Evolutionary conservation across 371 early-diverging fungal genomes (phyloP).

Genomic region (Syncephalis fuscata): DNA sequence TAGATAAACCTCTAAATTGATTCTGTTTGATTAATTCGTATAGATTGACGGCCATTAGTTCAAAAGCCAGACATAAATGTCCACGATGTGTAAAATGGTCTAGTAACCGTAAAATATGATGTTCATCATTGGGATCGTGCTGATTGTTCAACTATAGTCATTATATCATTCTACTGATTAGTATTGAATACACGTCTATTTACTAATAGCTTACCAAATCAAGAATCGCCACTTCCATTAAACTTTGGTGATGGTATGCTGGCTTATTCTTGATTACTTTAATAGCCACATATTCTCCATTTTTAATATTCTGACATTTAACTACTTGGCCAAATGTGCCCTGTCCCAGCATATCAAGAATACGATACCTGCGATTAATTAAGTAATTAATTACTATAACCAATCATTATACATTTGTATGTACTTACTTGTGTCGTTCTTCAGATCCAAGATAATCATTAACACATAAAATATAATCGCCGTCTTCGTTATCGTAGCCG

Average conservation of each 20-base stretch:
- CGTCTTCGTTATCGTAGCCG: constrained; percentile 84
- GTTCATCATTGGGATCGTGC: constrained; percentile 52
- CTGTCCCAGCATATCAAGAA: constrained; percentile 82
- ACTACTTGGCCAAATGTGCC: constrained; percentile 99
- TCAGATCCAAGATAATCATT: constrained; percentile 78
- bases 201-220: constrained; percentile 29
- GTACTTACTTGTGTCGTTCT: constrained; percentile 62
- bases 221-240: constrained; percentile 84
- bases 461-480: constrained; percentile 88
- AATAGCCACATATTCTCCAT: constrained; percentile 77
- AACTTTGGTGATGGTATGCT: constrained; percentile 80
- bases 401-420: background rate
- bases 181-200: too few relatives aligned
- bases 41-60: constrained; percentile 83
- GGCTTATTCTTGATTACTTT: constrained; percentile 94
- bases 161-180: too few relatives aligned
- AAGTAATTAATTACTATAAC: background rate
- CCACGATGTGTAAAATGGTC: constrained; percentile 78
- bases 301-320: constrained; percentile 71
- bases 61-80: constrained; percentile 91
- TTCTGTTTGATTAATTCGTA: constrained; percentile 89
- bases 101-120: constrained; percentile 61
- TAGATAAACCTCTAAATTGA: constrained; percentile 72
- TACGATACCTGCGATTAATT: constrained; percentile 39
- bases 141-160: constrained; percentile 43